Evolutionary conservation across 176 grass and related monocot genomes (phyloP).

Genomic region (Calamus simplicifolius): DNA sequence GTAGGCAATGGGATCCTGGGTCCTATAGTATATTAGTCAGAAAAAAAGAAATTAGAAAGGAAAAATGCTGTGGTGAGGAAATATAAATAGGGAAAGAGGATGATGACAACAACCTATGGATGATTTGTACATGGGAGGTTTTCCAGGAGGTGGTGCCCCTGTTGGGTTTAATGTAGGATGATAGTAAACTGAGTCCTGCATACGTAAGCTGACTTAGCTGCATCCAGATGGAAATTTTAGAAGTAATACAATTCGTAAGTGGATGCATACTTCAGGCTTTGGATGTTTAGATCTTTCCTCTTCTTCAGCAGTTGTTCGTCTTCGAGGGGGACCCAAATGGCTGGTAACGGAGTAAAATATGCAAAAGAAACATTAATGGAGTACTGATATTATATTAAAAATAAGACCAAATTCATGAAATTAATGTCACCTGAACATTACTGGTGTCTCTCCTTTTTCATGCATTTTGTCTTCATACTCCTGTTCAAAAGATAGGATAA

Average conservation of each 20-base stretch:
- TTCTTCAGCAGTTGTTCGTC: conserved; percentile 68
- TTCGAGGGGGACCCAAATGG: conserved; percentile 77
- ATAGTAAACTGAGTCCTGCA: conserved; percentile 84
- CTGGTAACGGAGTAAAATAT: conserved; percentile 31
- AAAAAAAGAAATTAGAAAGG: conserved; percentile 14
- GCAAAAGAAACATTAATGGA: conserved; percentile 15
- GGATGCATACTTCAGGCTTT: conserved; percentile 62
- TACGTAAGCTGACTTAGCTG: too few species aligned
- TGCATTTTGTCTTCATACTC: conserved; percentile 98
- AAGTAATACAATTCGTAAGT: not conserved
- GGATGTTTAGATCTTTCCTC: conserved; percentile 65
- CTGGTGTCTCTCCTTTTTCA: conserved; percentile 87
- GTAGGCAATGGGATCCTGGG: conserved; percentile 64
- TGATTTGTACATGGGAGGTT: conserved; percentile 93
- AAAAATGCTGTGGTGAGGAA: conserved; percentile 7
- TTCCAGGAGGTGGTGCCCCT: conserved; percentile 79
- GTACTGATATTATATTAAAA: too few species aligned
- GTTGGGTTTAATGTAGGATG: conserved; percentile 86
- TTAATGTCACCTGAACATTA: conserved; percentile 87
- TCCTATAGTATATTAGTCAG: conserved; percentile 34
- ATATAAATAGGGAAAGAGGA: conserved; percentile 12
- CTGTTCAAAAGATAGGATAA: conserved; percentile 27
- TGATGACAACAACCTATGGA: conserved; percentile 49
- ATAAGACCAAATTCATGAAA: too few species aligned
- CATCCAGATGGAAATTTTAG: too few species aligned